Percentiles rank a stretch among this genome's conserved stretches.
Evolutionary conservation across 2,329 filamentous ascomycete species (phyloP).

Genomic region (Cadophora gregata): DNA sequence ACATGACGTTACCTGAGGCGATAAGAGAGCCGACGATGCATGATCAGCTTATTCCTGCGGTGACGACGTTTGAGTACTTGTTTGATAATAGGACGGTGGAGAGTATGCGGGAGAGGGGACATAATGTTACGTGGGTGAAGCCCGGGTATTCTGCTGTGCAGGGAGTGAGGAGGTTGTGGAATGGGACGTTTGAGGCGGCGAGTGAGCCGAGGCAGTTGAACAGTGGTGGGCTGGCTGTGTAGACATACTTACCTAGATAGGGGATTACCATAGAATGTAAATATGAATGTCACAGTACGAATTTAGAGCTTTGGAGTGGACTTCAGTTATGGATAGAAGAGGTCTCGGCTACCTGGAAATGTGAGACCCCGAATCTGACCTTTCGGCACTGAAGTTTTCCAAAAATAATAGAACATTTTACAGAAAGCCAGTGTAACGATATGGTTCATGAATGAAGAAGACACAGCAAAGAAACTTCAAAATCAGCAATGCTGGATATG

Average conservation of each 20-base stretch:
- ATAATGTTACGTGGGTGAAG: constrained; percentile 74
- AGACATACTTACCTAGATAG: not conserved
- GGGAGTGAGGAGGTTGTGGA: constrained; percentile 62
- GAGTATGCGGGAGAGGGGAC: constrained; percentile 67
- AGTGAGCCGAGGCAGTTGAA: constrained; percentile 77
- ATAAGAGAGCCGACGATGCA: constrained; percentile 74
- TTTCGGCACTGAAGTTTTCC: too few species aligned
- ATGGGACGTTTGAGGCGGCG: constrained; percentile 76
- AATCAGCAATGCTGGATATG: too few species aligned
- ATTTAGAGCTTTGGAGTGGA: not conserved
- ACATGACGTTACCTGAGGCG: constrained; percentile 63
- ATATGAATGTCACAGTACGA: not conserved
- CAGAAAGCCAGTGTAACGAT: too few species aligned
- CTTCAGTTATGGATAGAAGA: too few species aligned
- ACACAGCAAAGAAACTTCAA: too few species aligned
- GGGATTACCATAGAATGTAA: not conserved
- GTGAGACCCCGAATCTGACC: too few species aligned
- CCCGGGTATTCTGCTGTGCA: constrained; percentile 73
- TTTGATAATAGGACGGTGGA: constrained; percentile 70
- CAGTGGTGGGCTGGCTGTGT: constrained; percentile 46
- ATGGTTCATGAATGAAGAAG: too few species aligned
- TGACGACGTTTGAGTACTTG: constrained; percentile 68
- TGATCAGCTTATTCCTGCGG: constrained; percentile 80
- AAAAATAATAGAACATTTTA: too few species aligned
- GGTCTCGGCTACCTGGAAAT: not conserved